A percentile compares a stretch with the other conserved stretches of the same genome.
These are phyloP conservation scores for Hansfordia pulvinata DNA, from an alignment of 2,329 filamentous ascomycete genomes.

Conservation along the genomic window DNA sequence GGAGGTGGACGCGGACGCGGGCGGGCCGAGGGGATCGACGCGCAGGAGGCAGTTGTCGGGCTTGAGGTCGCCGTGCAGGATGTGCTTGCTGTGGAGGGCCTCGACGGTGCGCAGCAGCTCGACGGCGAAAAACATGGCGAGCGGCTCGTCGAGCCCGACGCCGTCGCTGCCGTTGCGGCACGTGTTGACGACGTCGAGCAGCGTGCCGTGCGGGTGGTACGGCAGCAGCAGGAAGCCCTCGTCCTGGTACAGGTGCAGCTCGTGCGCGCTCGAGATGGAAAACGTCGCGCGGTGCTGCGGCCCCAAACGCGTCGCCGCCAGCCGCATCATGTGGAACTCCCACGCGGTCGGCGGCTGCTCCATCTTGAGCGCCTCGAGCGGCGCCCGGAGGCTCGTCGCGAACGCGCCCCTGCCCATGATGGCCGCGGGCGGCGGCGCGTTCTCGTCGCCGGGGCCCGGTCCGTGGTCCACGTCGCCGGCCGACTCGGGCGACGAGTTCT, in stretches of 20 bases:
- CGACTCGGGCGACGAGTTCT: slow-evolving; percentile 46
- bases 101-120: slow-evolving; percentile 87
- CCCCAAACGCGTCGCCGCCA: slow-evolving; percentile 64
- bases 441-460: slow-evolving; percentile 18
- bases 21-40: slow-evolving; percentile 39
- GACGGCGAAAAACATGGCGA: slow-evolving; percentile 91
- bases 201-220: slow-evolving; percentile 76
- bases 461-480: slow-evolving; percentile 26
- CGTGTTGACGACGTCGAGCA: slow-evolving; percentile 88
- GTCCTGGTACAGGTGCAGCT: slow-evolving; percentile 82
- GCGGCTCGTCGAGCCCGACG: slow-evolving; percentile 76
- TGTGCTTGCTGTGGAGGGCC: slow-evolving; percentile 61
- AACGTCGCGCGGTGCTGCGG: slow-evolving; percentile 56
- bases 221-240: slow-evolving; percentile 85
- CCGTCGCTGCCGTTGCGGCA: slow-evolving; percentile 58
- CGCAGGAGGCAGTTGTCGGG: slow-evolving; percentile 89
- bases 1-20: slow-evolving; percentile 19
- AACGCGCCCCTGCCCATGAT: slow-evolving; percentile 54
- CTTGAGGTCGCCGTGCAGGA: slow-evolving; percentile 91
- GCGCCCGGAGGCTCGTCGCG: slow-evolving; percentile 37
- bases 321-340: slow-evolving; percentile 94
- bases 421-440: slow-evolving; percentile 27
- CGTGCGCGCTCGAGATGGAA: slow-evolving; percentile 71
- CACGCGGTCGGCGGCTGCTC: slow-evolving; percentile 78
- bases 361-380: slow-evolving; percentile 84